These are phyloP conservation scores for Kodamaea arcana DNA, from an alignment of 1,139 yeast genomes.

Conservation along the genomic window DNA sequence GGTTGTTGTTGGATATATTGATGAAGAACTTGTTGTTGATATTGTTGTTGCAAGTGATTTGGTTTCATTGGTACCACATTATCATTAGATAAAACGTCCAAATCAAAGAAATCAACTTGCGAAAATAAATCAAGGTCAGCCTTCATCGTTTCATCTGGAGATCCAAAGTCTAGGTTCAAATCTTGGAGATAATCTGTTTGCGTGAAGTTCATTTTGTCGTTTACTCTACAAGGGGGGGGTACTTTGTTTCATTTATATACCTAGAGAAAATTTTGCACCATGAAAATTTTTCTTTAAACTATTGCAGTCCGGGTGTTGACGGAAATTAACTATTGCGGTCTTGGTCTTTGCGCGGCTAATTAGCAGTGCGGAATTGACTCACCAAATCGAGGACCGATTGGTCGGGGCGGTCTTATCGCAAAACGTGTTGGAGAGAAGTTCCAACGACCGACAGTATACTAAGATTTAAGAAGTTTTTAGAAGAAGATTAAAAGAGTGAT, in stretches of 20 bases:
- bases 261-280: background rate
- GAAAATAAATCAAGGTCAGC: slow-evolving; percentile 43
- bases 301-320: too few species aligned
- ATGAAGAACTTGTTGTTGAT: slow-evolving; percentile 2
- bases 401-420: too few species aligned
- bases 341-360: too few species aligned
- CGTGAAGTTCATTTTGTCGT: slow-evolving; percentile 34
- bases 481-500: too few species aligned
- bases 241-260: too few species aligned
- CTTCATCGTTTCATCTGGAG: slow-evolving; percentile 19
- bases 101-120: slow-evolving; percentile 45
- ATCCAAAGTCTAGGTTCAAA: slow-evolving; percentile 33
- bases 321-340: too few species aligned
- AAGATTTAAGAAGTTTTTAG: too few species aligned
- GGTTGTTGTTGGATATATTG: background rate
- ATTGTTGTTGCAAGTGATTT: slow-evolving; percentile 3
- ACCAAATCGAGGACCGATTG: too few species aligned
- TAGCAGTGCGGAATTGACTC: too few species aligned
- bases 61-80: slow-evolving; percentile 17
- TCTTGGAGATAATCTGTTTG: slow-evolving; percentile 38
- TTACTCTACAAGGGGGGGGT: too few species aligned
- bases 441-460: too few species aligned
- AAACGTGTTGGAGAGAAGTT: too few species aligned
- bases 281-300: background rate
- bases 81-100: slow-evolving; percentile 38